These are phyloP conservation scores for Coleophoma eucalyptorum DNA, from an alignment of 2,329 filamentous ascomycete genomes.

Conservation along the genomic window DNA sequence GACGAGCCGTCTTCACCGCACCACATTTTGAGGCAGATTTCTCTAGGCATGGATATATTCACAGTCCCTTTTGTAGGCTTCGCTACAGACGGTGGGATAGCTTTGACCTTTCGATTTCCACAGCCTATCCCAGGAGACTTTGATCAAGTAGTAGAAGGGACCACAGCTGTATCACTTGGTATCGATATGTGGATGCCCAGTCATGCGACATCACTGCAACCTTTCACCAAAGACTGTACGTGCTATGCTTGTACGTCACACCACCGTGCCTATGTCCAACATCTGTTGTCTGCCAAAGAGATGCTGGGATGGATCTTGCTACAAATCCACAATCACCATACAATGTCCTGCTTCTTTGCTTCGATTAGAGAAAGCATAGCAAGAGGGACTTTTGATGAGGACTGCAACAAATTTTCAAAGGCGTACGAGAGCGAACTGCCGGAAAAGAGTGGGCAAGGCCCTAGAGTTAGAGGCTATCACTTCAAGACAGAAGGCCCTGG, in stretches of 20 bases:
- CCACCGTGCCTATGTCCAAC: slow-evolving; percentile 82
- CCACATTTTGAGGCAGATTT: slow-evolving; percentile 70
- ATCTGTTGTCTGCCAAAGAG: slow-evolving; percentile 85
- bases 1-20: slow-evolving; percentile 69
- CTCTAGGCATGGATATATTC: slow-evolving; percentile 76
- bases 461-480: slow-evolving; percentile 78
- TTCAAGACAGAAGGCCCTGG: slow-evolving; percentile 63
- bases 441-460: slow-evolving; percentile 69
- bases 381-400: slow-evolving; percentile 53
- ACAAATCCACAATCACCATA: slow-evolving; percentile 84
- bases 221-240: slow-evolving; percentile 60
- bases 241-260: slow-evolving; percentile 86
- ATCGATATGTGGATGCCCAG: slow-evolving; percentile 70
- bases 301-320: slow-evolving; percentile 95
- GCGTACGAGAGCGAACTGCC: slow-evolving; percentile 71
- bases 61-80: slow-evolving; percentile 70
- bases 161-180: slow-evolving; percentile 52
- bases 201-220: slow-evolving; percentile 58
- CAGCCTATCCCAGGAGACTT: slow-evolving; percentile 21
- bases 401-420: slow-evolving; percentile 35
- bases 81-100: slow-evolving; percentile 80
- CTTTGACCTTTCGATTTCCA: slow-evolving; percentile 75
- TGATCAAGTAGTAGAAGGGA: slow-evolving; percentile 5
- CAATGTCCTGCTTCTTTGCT: slow-evolving; percentile 70
- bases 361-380: slow-evolving; percentile 63